Percentiles rank a stretch among this genome's conserved stretches.
Conservation (phyloP, 2,329 filamentous ascomycete species). For the Rhinocladiella mackenziei region DNA sequence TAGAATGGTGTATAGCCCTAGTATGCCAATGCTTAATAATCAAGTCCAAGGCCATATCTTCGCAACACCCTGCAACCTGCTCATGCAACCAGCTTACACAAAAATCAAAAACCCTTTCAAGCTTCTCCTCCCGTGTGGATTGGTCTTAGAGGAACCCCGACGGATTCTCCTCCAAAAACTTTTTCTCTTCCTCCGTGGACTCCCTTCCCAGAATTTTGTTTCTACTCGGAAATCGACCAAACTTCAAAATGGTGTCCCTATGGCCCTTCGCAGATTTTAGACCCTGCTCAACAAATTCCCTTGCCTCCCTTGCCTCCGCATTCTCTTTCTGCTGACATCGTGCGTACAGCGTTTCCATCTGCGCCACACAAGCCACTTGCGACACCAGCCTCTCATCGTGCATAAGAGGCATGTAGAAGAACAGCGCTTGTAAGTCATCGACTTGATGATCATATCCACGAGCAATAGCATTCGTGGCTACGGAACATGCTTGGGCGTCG, state of each 20-base stretch:
- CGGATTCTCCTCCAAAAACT: conserved; percentile 22
- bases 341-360: conserved; percentile 28
- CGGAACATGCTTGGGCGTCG: conserved; percentile 31
- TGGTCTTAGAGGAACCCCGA: conserved; percentile 9
- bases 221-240: conserved; percentile 31
- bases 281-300: conserved; percentile 22
- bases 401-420: conserved; percentile 36
- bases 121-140: not conserved
- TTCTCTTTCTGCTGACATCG: too few species aligned
- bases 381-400: conserved; percentile 36
- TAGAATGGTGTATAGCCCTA: too few species aligned
- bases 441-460: conserved; percentile 32
- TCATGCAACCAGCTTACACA: not conserved
- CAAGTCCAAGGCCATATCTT: too few species aligned
- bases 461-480: conserved; percentile 32
- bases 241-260: conserved; percentile 25
- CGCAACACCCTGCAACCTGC: not conserved
- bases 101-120: not conserved
- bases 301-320: conserved; percentile 14
- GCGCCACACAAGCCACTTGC: conserved; percentile 31
- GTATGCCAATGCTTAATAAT: too few species aligned
- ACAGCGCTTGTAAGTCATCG: conserved; percentile 22
- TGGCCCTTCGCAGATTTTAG: conserved; percentile 26
- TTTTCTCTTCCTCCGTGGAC: conserved; percentile 17
- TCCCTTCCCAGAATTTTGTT: conserved; percentile 29